These are phyloP conservation scores for Cenococcum geophilum DNA, from an alignment of 495 filamentous ascomycete species.

Conservation along the genomic window DNA sequence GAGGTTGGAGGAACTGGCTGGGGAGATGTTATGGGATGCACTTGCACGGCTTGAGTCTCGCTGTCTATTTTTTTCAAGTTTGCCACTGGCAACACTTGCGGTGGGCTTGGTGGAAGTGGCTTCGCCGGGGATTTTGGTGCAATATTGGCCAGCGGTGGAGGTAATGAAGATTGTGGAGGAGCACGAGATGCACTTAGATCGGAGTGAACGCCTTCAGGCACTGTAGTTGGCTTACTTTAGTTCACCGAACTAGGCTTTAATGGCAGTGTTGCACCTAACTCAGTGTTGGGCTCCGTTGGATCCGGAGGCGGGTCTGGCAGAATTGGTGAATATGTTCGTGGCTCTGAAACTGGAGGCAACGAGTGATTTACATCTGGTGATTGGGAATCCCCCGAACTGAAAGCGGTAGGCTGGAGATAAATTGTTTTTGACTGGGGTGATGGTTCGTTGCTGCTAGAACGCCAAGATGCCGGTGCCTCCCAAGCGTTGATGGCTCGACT, in stretches of 20 bases:
- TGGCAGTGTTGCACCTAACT: not conserved
- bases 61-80: no score
- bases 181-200: conserved; percentile 15
- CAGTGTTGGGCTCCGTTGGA: conserved; percentile 13
- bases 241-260: not conserved
- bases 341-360: not conserved
- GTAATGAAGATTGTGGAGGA: conserved; percentile 22
- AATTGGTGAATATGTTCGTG: conserved; percentile 20
- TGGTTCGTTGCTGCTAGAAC: not conserved
- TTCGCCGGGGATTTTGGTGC: not conserved
- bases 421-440: conserved; percentile 3
- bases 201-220: conserved; percentile 8
- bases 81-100: no score
- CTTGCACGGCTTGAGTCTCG: no score
- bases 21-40: no score
- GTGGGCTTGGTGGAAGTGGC: not conserved
- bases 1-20: no score
- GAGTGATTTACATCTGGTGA: not conserved
- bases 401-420: no score
- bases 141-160: not conserved
- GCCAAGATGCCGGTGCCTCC: conserved; percentile 15
- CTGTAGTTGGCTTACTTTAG: conserved; percentile 5
- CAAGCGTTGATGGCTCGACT: conserved; percentile 6
- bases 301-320: conserved; percentile 22
- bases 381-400: not conserved